A percentile compares a stretch with the other conserved stretches of the same genome.
Conservation (phyloP, 495 filamentous ascomycete genomes). For the Terfezia claveryi region DNA sequence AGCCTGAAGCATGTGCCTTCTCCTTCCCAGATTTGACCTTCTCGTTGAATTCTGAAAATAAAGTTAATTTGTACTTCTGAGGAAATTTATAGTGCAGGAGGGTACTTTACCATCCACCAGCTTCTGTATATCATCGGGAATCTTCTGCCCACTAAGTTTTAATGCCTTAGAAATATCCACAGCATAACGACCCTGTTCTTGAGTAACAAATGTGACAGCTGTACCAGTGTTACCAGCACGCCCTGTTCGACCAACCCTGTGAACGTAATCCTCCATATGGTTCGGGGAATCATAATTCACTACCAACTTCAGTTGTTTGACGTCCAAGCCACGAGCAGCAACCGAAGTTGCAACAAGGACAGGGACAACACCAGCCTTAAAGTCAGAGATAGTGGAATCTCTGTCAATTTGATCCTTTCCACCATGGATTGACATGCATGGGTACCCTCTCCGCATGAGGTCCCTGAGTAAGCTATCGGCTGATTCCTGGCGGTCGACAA, state of each 20-base stretch:
- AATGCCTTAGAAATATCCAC: slow-evolving; percentile 81
- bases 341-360: slow-evolving; percentile 90
- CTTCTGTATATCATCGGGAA: slow-evolving; percentile 50
- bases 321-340: slow-evolving; percentile 83
- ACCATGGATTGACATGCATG: slow-evolving; percentile 89
- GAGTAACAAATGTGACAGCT: slow-evolving; percentile 81
- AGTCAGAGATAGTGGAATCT: slow-evolving; percentile 82
- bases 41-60: slow-evolving; percentile 36
- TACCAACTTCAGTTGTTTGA: slow-evolving; percentile 89
- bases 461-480: slow-evolving; percentile 68
- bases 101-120: slow-evolving; percentile 28
- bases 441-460: slow-evolving; percentile 71
- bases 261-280: slow-evolving; percentile 95
- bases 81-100: neutral
- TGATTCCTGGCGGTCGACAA: slow-evolving; percentile 90
- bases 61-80: neutral
- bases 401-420: slow-evolving; percentile 91
- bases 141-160: slow-evolving; percentile 64
- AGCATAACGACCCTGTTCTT: slow-evolving; percentile 76
- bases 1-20: slow-evolving; percentile 59
- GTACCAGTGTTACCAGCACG: slow-evolving; percentile 88
- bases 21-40: slow-evolving; percentile 86
- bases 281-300: slow-evolving; percentile 95
- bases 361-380: slow-evolving; percentile 76
- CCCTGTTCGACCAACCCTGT: slow-evolving; percentile 83